Evolutionary conservation across 2,329 filamentous ascomycete species (phyloP), one percentile per base, ranked within the genome.

Genomic region (Teratosphaeria zuluensis): DNA sequence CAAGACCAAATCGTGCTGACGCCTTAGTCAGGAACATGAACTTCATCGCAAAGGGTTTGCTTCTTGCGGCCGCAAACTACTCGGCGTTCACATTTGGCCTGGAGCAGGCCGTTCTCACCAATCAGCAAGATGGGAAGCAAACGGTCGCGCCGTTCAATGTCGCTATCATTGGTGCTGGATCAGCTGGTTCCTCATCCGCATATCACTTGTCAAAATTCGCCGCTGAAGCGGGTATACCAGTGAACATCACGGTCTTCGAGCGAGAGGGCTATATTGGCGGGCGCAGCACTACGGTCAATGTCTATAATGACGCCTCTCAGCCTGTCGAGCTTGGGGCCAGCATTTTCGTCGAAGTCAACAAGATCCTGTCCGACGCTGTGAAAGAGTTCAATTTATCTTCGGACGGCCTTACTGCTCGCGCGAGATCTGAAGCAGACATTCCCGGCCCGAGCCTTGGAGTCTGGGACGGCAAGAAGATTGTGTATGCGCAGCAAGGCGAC

Each of bases 241-340:
- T 92, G 59, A 88, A 95, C 64, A 87, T 97, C 66, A 95, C 91
- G 24, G 78, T 99, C 31, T 96, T 92, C 71, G 94, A 99, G 69
- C 87, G 86, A 65, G 85, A 84, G 16, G 72, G 78, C 33, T 89
- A 85, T 65, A 80, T 97, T 51, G 94, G 94, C 32, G 94, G 94
- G 8, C 88, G 94, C 30, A 88, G 88, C 7, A 89, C 92, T 32
- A 97, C 92, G 0, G 87, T 96, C 19, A 78, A 91, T 67, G 86
- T 85, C 1, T 92, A 88, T 70, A 81, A 83, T 63, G 80, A 92
- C 65, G 78, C 85, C 1, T 63, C 76, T 0, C 77, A 85, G 46
- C 87, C 88, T 1, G 82, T 96, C 38, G 94, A 99, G 72, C 79
- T 97, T 0, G 94, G 94, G 16, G 94, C 89, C 11, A 92, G 88